Conservation (phyloP, 1,139 yeast genomes). For the Blastobotrys ciferrii region DNA sequence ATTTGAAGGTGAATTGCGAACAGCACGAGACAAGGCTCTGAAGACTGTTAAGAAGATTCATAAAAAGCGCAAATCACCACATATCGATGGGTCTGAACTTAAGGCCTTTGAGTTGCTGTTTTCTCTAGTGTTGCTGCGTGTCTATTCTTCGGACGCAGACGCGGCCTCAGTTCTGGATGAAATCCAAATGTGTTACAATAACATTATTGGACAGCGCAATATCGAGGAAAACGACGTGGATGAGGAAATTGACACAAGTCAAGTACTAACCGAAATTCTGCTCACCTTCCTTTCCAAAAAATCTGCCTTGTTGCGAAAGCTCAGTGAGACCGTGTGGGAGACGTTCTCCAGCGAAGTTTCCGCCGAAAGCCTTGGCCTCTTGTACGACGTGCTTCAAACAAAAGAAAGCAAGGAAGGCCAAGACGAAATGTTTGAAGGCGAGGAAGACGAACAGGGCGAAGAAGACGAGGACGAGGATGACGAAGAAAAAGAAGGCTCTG, state of each 20-base stretch:
- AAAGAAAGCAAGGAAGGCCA: slow-evolving; percentile 86
- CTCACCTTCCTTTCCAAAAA: slow-evolving; percentile 73
- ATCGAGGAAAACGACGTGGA: slow-evolving; percentile 35
- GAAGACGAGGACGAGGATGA: slow-evolving; percentile 41
- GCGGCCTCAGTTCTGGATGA: slow-evolving; percentile 76
- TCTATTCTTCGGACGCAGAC: slow-evolving; percentile 72
- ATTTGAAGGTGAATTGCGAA: slow-evolving; percentile 38
- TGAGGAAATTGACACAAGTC: slow-evolving; percentile 45
- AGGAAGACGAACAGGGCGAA: slow-evolving; percentile 40
- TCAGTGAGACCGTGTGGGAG: slow-evolving; percentile 78
- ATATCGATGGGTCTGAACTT: slow-evolving; percentile 42
- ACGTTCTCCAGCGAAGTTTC: slow-evolving; percentile 50
- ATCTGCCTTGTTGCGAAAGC: slow-evolving; percentile 65
- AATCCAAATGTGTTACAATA: slow-evolving; percentile 44
- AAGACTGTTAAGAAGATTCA: slow-evolving; percentile 50
- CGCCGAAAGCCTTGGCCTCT: slow-evolving; percentile 51
- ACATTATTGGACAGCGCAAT: slow-evolving; percentile 32
- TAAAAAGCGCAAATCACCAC: slow-evolving; percentile 39
- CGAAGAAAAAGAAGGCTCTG: slow-evolving; percentile 35
- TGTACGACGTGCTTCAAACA: slow-evolving; percentile 66
- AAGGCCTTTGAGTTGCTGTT: slow-evolving; percentile 69
- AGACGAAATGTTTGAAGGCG: slow-evolving; percentile 67
- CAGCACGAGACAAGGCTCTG: slow-evolving; percentile 52
- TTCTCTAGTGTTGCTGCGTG: slow-evolving; percentile 74
- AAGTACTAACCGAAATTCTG: slow-evolving; percentile 76